Conservation (phyloP, 192 early-diverging fungal genomes). For the Backusella sp. region DNA sequence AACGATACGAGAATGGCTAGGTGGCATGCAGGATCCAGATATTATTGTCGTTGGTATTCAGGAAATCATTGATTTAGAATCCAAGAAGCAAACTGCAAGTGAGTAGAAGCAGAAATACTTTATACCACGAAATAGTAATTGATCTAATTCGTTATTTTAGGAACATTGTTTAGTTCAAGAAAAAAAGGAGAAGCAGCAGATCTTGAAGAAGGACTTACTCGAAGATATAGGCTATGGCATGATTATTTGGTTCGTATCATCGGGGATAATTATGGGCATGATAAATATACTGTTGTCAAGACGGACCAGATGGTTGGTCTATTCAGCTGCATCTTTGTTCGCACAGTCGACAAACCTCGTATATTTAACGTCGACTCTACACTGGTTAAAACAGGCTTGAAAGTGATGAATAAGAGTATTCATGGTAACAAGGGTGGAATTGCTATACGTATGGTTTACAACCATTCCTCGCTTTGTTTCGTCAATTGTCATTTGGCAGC, state of each 20-base stretch:
- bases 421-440: conserved; percentile 93
- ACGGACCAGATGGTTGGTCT: conserved; percentile 88
- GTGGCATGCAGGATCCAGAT: conserved; percentile 58
- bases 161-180: conserved; percentile 53
- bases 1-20: conserved; percentile 46
- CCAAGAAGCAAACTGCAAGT: conserved; percentile 79
- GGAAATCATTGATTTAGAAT: conserved; percentile 84
- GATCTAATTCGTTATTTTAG: conserved; percentile 21
- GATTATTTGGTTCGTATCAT: conserved; percentile 67
- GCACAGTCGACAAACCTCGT: conserved; percentile 49
- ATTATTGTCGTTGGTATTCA: conserved; percentile 84
- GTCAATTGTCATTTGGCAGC: conserved; percentile 87
- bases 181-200: conserved; percentile 53
- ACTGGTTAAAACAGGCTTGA: conserved; percentile 87
- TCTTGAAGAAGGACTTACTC: conserved; percentile 54
- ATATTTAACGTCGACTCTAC: conserved; percentile 62
- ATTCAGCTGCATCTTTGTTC: conserved; percentile 85
- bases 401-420: conserved; percentile 62
- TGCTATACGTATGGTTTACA: conserved; percentile 68
- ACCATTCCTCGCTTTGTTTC: conserved; percentile 82
- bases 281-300: conserved; percentile 63
- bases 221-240: conserved; percentile 84
- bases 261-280: conserved; percentile 46
- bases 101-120: conserved; percentile 19
- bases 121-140: not conserved